Percentiles rank a stretch among this genome's conserved stretches.
These are phyloP conservation scores for Yarrowia porcina DNA, from an alignment of 805 yeast species.

Conservation along the genomic window DNA sequence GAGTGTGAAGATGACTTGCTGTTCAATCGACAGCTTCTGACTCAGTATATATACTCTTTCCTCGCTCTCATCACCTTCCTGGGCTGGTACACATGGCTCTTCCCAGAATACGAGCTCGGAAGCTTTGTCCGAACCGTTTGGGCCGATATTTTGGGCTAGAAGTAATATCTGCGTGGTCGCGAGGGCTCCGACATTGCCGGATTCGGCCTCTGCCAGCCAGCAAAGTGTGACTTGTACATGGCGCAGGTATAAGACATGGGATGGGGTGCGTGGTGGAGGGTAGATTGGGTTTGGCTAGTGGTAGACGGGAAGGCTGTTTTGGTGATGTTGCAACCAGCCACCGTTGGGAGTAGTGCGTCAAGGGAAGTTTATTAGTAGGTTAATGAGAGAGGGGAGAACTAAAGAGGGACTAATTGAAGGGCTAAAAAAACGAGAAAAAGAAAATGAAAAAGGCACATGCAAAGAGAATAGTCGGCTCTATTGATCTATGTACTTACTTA, in stretches of 20 bases:
- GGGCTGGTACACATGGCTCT: not conserved
- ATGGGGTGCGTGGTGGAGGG: not conserved
- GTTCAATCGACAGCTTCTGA: too few species aligned
- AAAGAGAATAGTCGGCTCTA: too few species aligned
- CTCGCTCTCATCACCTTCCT: too few species aligned
- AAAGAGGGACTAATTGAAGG: not conserved
- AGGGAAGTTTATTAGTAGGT: not conserved
- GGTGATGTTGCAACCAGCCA: not conserved
- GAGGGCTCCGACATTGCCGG: not conserved
- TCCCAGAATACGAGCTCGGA: slow-evolving; percentile 3
- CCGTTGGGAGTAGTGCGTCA: not conserved
- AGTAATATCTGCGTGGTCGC: not conserved
- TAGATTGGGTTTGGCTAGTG: not conserved
- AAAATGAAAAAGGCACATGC: too few species aligned
- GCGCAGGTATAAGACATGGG: slow-evolving; percentile 8
- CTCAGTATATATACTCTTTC: not conserved
- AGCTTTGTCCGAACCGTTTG: not conserved
- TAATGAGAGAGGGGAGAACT: not conserved
- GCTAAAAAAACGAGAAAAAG: too few species aligned
- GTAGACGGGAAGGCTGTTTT: too few species aligned
- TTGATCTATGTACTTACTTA: too few species aligned
- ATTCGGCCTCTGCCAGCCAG: not conserved
- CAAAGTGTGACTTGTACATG: not conserved
- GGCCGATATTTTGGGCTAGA: slow-evolving; percentile 6
- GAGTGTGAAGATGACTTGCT: not conserved